Evolutionary conservation across 179 eudicot genomes (phyloP).

Genomic region (Beta lomatogona): DNA sequence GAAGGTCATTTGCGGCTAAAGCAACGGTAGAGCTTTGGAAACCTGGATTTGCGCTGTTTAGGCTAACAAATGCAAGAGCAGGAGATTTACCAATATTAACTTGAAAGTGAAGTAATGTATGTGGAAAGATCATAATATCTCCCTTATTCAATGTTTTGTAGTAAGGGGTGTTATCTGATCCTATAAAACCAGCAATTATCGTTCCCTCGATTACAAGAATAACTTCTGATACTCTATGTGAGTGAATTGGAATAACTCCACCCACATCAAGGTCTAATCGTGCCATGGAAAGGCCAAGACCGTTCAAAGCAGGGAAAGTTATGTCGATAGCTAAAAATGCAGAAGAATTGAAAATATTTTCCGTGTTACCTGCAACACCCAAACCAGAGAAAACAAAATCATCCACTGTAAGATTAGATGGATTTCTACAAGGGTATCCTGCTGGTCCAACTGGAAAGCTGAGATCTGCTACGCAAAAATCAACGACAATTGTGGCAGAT

Average conservation of each 20-base stretch:
- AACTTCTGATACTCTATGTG: slow-evolving; percentile 4
- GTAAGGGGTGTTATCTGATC: background rate
- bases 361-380: background rate
- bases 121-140: slow-evolving; percentile 4
- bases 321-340: background rate
- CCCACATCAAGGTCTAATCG: background rate
- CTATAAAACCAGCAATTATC: background rate
- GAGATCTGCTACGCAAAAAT: background rate
- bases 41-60: background rate
- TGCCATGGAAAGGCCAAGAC: background rate
- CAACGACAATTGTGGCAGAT: background rate
- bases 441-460: background rate
- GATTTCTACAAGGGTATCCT: slow-evolving; percentile 6
- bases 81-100: background rate
- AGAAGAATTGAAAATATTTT: background rate
- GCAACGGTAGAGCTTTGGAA: background rate
- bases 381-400: background rate
- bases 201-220: background rate
- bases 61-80: background rate
- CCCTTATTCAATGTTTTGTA: background rate
- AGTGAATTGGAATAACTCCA: background rate
- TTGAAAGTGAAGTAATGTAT: slow-evolving; percentile 3
- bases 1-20: background rate
- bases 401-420: background rate
- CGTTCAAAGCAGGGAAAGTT: background rate